Conservation (phyloP, 2,329 filamentous ascomycete species). For the Ceratocystis ficicola region DNA sequence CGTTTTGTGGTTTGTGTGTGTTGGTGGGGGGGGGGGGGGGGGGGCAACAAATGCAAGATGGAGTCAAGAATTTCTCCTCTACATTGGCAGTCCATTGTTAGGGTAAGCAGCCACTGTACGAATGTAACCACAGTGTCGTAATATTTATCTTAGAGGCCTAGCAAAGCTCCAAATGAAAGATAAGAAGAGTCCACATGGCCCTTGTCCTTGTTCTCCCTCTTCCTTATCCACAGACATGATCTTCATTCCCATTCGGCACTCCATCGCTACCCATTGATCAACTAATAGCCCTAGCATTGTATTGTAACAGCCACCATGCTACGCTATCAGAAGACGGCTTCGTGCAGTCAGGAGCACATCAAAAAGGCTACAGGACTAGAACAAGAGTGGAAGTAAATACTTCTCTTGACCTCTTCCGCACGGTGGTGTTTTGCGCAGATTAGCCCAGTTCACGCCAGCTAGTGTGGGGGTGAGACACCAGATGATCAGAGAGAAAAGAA, state of each 20-base stretch:
- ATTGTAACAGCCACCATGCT: background rate
- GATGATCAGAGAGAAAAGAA: background rate
- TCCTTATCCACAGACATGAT: conserved; percentile 1
- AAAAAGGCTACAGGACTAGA: background rate
- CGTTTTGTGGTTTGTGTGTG: no score
- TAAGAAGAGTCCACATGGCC: conserved; percentile 2
- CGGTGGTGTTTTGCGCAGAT: background rate
- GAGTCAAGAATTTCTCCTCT: background rate
- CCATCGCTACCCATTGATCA: background rate
- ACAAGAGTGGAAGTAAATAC: background rate
- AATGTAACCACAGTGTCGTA: background rate
- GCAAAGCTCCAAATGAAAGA: background rate
- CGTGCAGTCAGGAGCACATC: background rate
- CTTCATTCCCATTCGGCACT: background rate
- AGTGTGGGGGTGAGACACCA: background rate
- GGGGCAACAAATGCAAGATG: background rate
- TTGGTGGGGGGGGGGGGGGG: no score
- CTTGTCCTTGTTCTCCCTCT: background rate
- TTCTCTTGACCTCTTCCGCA: background rate
- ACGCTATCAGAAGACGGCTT: background rate
- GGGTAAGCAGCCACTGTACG: background rate
- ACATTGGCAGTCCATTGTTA: background rate
- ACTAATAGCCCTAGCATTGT: background rate
- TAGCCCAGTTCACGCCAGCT: background rate
- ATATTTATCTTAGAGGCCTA: background rate